These are phyloP conservation scores for Vanrija sp. DNA, from an alignment of 1,284 basidiomycete genomes.

Conservation along the genomic window DNA sequence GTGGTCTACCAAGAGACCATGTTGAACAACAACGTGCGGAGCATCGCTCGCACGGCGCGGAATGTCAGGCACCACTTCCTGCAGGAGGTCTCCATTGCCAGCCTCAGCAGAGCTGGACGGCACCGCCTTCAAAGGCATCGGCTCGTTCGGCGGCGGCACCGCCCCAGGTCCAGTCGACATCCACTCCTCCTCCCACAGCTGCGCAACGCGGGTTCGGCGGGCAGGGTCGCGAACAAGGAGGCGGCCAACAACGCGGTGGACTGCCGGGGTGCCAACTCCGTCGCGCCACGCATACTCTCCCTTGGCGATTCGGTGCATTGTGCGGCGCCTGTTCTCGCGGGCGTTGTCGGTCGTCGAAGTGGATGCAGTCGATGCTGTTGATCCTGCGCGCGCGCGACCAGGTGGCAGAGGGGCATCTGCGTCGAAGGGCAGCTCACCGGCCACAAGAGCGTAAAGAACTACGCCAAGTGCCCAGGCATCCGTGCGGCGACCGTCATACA, in stretches of 20 bases:
- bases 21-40: constrained; percentile 11
- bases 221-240: constrained; percentile 67
- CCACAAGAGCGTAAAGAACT: constrained; percentile 71
- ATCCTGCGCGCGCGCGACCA: constrained; percentile 17
- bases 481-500: constrained; percentile 80
- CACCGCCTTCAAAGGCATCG: not conserved
- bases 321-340: constrained; percentile 9
- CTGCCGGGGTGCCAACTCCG: constrained; percentile 28
- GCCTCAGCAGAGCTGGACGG: not conserved
- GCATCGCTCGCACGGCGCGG: constrained; percentile 12
- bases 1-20: constrained; percentile 17
- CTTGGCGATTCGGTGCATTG: constrained; percentile 69
- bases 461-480: constrained; percentile 88
- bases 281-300: constrained; percentile 68
- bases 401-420: constrained; percentile 16
- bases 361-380: constrained; percentile 5
- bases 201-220: constrained; percentile 58
- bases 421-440: constrained; percentile 55
- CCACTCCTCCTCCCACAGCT: constrained; percentile 68
- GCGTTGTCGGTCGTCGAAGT: constrained; percentile 1
- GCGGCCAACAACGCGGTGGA: constrained; percentile 56
- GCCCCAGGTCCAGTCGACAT: constrained; percentile 49
- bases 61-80: not conserved
- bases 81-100: not conserved
- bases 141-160: constrained; percentile 11